Evolutionary conservation across 2,329 filamentous ascomycete species (phyloP).

Genomic region (Colletotrichum spinosum): DNA sequence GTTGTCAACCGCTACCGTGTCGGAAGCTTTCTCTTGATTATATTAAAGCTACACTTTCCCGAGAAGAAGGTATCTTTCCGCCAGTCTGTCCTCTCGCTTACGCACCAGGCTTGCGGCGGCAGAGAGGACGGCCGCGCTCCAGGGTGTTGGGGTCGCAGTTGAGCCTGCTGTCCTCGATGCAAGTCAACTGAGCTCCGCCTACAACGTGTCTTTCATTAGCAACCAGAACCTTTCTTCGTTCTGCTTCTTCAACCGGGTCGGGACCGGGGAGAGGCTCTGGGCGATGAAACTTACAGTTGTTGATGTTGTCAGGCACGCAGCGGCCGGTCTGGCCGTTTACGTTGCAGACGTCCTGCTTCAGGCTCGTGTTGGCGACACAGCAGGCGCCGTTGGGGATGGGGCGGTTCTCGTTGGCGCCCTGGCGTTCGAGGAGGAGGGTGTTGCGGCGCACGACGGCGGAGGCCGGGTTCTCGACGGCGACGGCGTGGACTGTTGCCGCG

Average conservation of each 20-base stretch:
- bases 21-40: too few species aligned
- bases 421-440: constrained; percentile 41
- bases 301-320: constrained; percentile 49
- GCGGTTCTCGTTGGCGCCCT: constrained; percentile 49
- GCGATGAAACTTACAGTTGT: constrained; percentile 45
- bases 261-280: background rate
- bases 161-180: constrained; percentile 44
- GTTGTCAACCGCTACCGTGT: too few species aligned
- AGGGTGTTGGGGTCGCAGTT: constrained; percentile 42
- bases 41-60: too few species aligned
- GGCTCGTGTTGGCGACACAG: constrained; percentile 48
- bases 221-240: background rate
- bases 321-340: constrained; percentile 47
- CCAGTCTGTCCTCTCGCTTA: background rate
- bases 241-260: background rate
- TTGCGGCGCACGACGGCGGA: constrained; percentile 40
- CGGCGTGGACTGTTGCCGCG: constrained; percentile 40
- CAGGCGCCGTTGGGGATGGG: constrained; percentile 49
- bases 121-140: constrained; percentile 45
- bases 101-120: constrained; percentile 39
- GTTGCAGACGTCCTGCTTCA: constrained; percentile 52
- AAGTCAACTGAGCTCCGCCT: constrained; percentile 44
- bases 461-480: constrained; percentile 38
- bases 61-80: too few species aligned
- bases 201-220: background rate